Conservation (phyloP, 1,284 basidiomycete species). For the Naganishia liquefaciens region DNA sequence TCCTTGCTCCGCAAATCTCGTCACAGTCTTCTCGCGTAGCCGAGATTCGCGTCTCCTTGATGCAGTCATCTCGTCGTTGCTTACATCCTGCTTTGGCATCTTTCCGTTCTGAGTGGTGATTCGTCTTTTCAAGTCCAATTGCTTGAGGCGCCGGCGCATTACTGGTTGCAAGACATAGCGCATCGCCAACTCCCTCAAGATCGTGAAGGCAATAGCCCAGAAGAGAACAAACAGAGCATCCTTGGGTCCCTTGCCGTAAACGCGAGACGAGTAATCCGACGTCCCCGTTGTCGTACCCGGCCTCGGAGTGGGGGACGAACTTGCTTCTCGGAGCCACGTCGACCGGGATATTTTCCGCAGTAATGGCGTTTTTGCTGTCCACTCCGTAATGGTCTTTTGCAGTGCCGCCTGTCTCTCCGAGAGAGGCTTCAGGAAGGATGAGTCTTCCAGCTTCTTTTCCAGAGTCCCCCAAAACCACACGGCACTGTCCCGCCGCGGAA, state of each 20-base stretch:
- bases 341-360: conserved; percentile 5
- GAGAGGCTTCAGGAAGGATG: not conserved
- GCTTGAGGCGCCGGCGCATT: conserved; percentile 66
- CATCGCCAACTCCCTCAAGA: conserved; percentile 72
- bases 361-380: not conserved
- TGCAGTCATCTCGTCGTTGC: not conserved
- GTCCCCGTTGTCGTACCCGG: not conserved
- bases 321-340: conserved; percentile 4
- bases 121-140: conserved; percentile 35
- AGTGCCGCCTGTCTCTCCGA: not conserved
- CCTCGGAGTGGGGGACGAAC: not conserved
- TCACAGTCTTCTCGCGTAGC: conserved; percentile 64
- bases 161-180: conserved; percentile 74
- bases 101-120: conserved; percentile 41
- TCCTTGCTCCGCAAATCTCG: conserved; percentile 91
- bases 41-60: conserved; percentile 42
- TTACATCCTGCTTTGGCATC: conserved; percentile 16
- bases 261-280: not conserved
- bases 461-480: conserved; percentile 13
- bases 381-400: not conserved
- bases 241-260: conserved; percentile 63
- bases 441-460: conserved; percentile 1
- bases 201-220: conserved; percentile 73
- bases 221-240: conserved; percentile 72
- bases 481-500: not conserved